Evolutionary conservation across 768 basidiomycete genomes (phyloP).

Genomic region (Hypholoma fasciculare): DNA sequence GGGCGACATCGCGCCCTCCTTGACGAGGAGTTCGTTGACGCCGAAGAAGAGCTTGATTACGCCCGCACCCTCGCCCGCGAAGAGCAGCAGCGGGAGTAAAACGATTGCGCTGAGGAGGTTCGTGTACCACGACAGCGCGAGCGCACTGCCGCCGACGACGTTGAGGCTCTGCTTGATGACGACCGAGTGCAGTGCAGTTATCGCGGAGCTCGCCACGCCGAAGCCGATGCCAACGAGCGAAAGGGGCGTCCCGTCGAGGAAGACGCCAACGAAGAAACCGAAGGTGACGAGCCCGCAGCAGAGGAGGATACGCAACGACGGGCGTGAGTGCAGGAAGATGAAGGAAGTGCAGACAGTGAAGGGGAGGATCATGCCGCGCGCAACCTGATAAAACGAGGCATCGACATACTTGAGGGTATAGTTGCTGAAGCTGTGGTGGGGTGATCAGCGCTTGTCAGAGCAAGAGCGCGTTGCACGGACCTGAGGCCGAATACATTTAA

Average conservation of each 20-base stretch:
- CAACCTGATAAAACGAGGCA: constrained; percentile 94
- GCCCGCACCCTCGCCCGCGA: constrained; percentile 74
- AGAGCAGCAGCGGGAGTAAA: constrained; percentile 68
- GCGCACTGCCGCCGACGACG: constrained; percentile 80
- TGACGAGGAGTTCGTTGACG: constrained; percentile 32
- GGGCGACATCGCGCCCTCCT: constrained; percentile 43
- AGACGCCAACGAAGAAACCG: constrained; percentile 91
- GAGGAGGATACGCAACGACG: constrained; percentile 71
- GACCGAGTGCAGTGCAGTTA: constrained; percentile 89
- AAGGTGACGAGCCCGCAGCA: constrained; percentile 81
- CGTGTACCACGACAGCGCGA: constrained; percentile 89
- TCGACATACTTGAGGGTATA: constrained; percentile 93
- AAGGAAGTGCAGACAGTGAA: constrained; percentile 91
- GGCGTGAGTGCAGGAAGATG: constrained; percentile 71
- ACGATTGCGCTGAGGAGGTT: constrained; percentile 79
- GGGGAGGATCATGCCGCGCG: constrained; percentile 90
- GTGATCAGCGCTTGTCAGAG: neutral
- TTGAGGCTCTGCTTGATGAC: constrained; percentile 88
- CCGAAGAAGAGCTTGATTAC: constrained; percentile 62
- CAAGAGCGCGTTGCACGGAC: constrained; percentile 33
- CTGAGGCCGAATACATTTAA: constrained; percentile 85
- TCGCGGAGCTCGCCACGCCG: constrained; percentile 82
- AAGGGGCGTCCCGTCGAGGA: constrained; percentile 68
- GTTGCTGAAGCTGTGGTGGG: constrained; percentile 74
- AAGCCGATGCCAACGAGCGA: constrained; percentile 70